Base-by-base conservation (phyloP, 2,329 filamentous ascomycete species). In the Phyllosticta capitalensis region DNA sequence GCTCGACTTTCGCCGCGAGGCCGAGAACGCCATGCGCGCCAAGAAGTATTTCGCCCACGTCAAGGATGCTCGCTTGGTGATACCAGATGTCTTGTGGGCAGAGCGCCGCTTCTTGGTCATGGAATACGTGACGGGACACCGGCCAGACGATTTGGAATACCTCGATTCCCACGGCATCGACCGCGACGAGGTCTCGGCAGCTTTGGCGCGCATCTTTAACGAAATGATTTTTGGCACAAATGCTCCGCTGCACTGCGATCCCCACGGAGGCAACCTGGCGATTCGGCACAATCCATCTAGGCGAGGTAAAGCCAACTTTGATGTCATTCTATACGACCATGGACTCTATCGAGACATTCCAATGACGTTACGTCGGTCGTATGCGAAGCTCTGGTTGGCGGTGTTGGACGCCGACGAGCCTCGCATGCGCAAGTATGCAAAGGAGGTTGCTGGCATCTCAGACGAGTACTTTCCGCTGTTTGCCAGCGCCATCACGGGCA, bases 201-300 rank as follows among this genome's bases (percentile, higher is more conserved):
- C 91, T 0, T 79, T 99, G 3, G 88, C 94, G 0, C 85, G 87
- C 61, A 90, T 99, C 61, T 99, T 99, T 81, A 99, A 99, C 78
- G 92, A 97, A 72, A 99, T 99, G 94, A 96, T 99, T 65, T 99
- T 99, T 65, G 92, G 92, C 54, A 83, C 86, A 56, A 82, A 87
- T 61, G 92, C 92, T 0, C 91, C 94, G 0, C 77, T 99, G 48
- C 94, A 99, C 76, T 99, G 94, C 75, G 94, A 99, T 70, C 94
- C 94, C 0, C 94, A 99, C 69, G 94, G 92, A 54, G 94, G 94
- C 52, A 99, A 99, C 69, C 88, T 99, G 59, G 92, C 94, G 21
- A 90, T 99, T 62, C 86, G 92, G 50, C 85, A 89, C 71, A 94
- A 92, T 68, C 72, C 80, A 4, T 75, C 72, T 17, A 79, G 82